Conservation (phyloP, 495 filamentous ascomycete genomes). For the Neurospora pannonica region DNA sequence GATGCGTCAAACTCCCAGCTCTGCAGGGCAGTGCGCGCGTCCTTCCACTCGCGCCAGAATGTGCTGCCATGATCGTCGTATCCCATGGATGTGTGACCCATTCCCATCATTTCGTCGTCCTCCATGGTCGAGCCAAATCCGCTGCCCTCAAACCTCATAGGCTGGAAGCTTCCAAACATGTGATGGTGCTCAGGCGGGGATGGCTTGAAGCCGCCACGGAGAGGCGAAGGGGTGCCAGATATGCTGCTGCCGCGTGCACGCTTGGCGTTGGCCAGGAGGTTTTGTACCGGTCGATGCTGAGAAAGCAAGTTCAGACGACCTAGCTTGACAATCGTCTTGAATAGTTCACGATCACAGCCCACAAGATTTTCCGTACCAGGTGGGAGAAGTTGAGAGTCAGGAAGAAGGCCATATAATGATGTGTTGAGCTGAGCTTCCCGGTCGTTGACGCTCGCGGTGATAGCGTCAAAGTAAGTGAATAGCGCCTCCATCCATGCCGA, state of each 20-base stretch:
- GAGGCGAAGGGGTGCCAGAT: conserved; percentile 22
- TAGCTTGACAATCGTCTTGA: conserved; percentile 66
- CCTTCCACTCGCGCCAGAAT: conserved; percentile 84
- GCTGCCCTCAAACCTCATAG: conserved; percentile 50
- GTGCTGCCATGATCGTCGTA: conserved; percentile 46
- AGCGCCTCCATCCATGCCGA: conserved; percentile 86
- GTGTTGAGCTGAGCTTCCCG: conserved; percentile 80
- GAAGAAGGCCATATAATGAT: conserved; percentile 47
- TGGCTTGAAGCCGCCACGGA: conserved; percentile 44
- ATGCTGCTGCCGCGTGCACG: conserved; percentile 10
- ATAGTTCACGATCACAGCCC: conserved; percentile 75
- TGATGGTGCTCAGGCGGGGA: conserved; percentile 11
- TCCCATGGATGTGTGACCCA: conserved; percentile 22
- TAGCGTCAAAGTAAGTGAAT: conserved; percentile 94
- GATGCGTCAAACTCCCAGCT: conserved; percentile 65
- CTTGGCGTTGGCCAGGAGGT: conserved; percentile 18
- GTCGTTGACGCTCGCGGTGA: conserved; percentile 85
- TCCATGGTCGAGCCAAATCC: conserved; percentile 47
- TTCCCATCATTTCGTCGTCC: conserved; percentile 30
- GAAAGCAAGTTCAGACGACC: conserved; percentile 84
- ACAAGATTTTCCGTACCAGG: conserved; percentile 62
- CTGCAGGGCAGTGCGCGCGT: conserved; percentile 65
- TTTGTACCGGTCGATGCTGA: conserved; percentile 55
- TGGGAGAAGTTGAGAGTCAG: conserved; percentile 59
- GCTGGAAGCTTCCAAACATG: conserved; percentile 14